Percentiles rank a stretch among this genome's conserved stretches.
phyloP scores from a whole-genome alignment of 257 asterid genomes.

The Penstemon barbatus region DNA sequence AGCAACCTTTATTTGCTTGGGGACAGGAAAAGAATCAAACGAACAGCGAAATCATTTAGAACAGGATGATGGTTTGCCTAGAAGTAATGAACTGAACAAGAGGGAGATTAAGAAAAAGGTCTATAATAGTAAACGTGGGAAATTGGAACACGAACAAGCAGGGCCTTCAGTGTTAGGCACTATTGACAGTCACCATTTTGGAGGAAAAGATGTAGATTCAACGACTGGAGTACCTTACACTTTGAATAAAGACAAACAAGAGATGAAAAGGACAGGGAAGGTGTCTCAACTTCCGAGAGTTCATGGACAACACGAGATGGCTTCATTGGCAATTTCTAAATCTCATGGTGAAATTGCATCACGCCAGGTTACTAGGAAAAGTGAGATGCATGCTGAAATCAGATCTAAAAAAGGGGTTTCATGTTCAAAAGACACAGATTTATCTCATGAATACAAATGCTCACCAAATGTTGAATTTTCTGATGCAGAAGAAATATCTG shows the following conservation, averaged over 20 bases:
- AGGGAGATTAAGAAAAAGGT: constrained; percentile 29
- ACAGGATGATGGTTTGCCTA: constrained; percentile 21
- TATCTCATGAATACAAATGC: constrained; percentile 23
- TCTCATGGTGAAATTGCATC: constrained; percentile 30
- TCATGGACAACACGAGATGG: constrained; percentile 28
- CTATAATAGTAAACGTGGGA: constrained; percentile 23
- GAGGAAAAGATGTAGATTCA: constrained; percentile 25
- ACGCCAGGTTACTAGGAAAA: constrained; percentile 22
- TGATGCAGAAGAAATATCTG: constrained; percentile 49
- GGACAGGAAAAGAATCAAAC: constrained; percentile 12
- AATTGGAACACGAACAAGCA: constrained; percentile 31
- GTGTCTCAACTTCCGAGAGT: constrained; percentile 31
- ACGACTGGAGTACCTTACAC: constrained; percentile 21
- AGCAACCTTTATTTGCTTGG: constrained; percentile 42
- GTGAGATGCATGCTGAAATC: constrained; percentile 15
- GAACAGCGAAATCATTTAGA: constrained; percentile 23
- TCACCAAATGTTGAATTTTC: constrained; percentile 26
- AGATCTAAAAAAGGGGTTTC: constrained; percentile 29
- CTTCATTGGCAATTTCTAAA: constrained; percentile 24
- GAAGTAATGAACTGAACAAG: constrained; percentile 31
- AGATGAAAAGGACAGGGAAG: constrained; percentile 27
- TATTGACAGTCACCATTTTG: constrained; percentile 30
- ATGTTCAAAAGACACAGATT: constrained; percentile 29
- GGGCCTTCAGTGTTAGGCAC: constrained; percentile 33
- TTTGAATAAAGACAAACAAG: constrained; percentile 26